These are phyloP conservation scores for Microbotryum scabiosae DNA, from an alignment of 1,284 basidiomycete genomes.

Conservation along the genomic window DNA sequence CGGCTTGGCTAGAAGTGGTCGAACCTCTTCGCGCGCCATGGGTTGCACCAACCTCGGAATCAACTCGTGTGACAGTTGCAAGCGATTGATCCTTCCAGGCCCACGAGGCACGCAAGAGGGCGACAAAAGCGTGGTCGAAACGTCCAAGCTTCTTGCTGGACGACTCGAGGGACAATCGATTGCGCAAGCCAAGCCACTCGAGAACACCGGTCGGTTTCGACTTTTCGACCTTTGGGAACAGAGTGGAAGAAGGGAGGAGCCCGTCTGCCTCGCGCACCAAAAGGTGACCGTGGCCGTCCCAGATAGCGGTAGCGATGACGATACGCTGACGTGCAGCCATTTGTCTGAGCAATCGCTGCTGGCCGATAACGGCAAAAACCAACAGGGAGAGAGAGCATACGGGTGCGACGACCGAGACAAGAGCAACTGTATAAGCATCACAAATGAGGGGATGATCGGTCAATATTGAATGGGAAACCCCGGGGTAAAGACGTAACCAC, in stretches of 20 bases:
- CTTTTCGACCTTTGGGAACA: neutral
- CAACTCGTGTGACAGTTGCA: too few species aligned
- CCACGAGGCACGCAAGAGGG: conserved; percentile 43
- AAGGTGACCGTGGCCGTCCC: conserved; percentile 42
- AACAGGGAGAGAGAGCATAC: conserved; percentile 42
- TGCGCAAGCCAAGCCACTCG: conserved; percentile 2
- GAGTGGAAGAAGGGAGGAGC: conserved; percentile 38
- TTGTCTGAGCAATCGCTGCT: conserved; percentile 34
- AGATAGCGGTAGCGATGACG: conserved; percentile 42
- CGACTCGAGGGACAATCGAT: conserved; percentile 14
- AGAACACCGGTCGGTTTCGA: neutral
- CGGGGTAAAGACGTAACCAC: neutral
- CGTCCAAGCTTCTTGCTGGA: conserved; percentile 38
- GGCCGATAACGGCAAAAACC: conserved; percentile 41
- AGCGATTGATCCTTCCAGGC: conserved; percentile 36
- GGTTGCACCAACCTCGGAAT: too few species aligned
- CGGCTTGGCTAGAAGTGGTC: too few species aligned
- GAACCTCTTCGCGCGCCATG: too few species aligned
- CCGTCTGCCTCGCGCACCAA: conserved; percentile 43
- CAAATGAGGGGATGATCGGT: conserved; percentile 30
- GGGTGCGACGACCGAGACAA: conserved; percentile 43
- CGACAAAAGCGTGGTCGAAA: conserved; percentile 43
- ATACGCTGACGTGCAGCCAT: conserved; percentile 42
- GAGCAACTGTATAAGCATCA: conserved; percentile 30
- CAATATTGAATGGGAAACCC: neutral